Conservation (phyloP, 306 rosid species). For the Casuarina cunninghamiana region DNA sequence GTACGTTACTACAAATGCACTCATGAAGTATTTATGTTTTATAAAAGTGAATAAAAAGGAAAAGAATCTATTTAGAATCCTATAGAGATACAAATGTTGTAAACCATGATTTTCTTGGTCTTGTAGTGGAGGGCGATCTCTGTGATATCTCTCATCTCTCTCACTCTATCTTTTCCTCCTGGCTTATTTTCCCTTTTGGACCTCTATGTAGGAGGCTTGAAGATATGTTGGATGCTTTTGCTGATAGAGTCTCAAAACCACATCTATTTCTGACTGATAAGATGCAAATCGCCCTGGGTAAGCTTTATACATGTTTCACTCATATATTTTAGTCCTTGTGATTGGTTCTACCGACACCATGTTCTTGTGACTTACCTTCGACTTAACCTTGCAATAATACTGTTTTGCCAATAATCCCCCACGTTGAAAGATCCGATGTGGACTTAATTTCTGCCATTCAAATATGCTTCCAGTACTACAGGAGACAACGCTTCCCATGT, state of each 20-base stretch:
- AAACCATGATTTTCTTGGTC: neutral
- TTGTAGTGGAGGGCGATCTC: neutral
- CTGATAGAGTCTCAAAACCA: conserved; percentile 89
- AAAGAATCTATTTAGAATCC: neutral
- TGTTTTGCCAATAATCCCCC: too few species aligned
- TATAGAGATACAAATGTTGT: neutral
- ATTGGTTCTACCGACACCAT: conserved; percentile 9
- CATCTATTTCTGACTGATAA: conserved; percentile 79
- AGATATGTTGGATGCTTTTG: conserved; percentile 77
- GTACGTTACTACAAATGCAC: too few species aligned
- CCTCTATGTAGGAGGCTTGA: conserved; percentile 69
- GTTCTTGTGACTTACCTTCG: conserved; percentile 6
- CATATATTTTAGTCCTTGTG: neutral
- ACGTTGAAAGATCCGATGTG: too few species aligned
- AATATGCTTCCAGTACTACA: neutral
- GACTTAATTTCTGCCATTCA: neutral
- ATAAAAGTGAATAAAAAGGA: neutral
- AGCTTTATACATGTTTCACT: conserved; percentile 26
- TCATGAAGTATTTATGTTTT: too few species aligned
- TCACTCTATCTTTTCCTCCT: neutral
- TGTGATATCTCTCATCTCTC: conserved; percentile 1
- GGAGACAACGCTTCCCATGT: neutral
- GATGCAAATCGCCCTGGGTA: conserved; percentile 93
- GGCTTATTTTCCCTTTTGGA: conserved; percentile 21
- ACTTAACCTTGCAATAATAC: neutral